These are phyloP conservation scores for Hyphopichia khmerensis DNA, from an alignment of 1,139 yeast species.

Conservation along the genomic window DNA sequence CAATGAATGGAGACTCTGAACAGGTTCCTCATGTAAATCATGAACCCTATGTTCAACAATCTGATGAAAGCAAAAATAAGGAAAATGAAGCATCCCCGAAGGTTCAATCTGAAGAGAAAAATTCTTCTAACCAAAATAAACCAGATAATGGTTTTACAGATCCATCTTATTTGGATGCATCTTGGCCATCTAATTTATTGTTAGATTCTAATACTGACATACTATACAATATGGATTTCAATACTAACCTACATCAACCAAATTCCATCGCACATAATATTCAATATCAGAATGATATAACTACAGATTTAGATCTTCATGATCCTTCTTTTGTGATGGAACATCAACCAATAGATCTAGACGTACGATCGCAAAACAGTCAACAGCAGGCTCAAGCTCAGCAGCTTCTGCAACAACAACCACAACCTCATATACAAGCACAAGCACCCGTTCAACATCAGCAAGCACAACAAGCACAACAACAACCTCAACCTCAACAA, in stretches of 20 bases:
- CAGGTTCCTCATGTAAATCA: too few relatives aligned
- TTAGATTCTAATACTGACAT: conserved; percentile 35
- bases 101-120: neutral
- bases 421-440: neutral
- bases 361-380: conserved; percentile 3
- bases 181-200: conserved; percentile 40
- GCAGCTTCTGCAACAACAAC: too few relatives aligned
- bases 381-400: too few relatives aligned
- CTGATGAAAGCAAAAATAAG: too few relatives aligned
- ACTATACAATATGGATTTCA: conserved; percentile 17
- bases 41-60: too few relatives aligned
- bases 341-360: conserved; percentile 6
- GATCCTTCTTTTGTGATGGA: conserved; percentile 3
- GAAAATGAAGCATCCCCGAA: neutral
- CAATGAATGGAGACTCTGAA: too few relatives aligned
- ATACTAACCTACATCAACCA: conserved; percentile 17
- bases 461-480: conserved; percentile 3
- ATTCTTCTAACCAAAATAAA: neutral
- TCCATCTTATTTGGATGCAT: conserved; percentile 38
- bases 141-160: neutral
- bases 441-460: neutral
- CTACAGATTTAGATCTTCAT: conserved; percentile 4
- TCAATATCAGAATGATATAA: conserved; percentile 31
- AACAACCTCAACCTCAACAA: neutral
- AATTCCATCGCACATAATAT: conserved; percentile 28